These are phyloP conservation scores for Chalara sp. DNA, from an alignment of 2,329 filamentous ascomycete genomes.

Conservation along the genomic window DNA sequence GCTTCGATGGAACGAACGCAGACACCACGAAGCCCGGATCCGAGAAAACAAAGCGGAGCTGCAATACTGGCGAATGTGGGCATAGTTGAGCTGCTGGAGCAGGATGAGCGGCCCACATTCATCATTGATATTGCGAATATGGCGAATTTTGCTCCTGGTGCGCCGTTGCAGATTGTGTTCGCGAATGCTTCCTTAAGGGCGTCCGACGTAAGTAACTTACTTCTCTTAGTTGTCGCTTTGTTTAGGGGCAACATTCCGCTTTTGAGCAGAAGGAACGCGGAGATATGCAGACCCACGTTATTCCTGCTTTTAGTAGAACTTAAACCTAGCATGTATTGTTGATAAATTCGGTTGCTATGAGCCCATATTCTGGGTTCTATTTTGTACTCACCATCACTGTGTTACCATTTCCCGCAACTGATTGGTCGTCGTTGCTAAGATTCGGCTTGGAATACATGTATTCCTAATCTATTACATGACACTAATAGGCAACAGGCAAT, in stretches of 20 bases:
- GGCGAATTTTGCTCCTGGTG: slow-evolving; percentile 42
- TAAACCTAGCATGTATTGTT: too few relatives aligned
- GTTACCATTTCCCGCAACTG: too few relatives aligned
- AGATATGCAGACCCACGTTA: too few relatives aligned
- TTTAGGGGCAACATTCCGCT: background rate
- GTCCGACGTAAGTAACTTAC: background rate
- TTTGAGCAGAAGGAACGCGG: too few relatives aligned
- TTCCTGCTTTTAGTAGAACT: too few relatives aligned
- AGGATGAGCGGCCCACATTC: slow-evolving; percentile 71
- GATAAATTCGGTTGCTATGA: too few relatives aligned
- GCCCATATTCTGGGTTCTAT: too few relatives aligned
- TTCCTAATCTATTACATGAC: too few relatives aligned
- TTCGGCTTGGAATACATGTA: too few relatives aligned
- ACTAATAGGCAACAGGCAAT: slow-evolving; percentile 24
- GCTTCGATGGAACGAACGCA: slow-evolving; percentile 41
- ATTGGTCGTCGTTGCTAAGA: too few relatives aligned
- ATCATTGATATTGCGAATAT: slow-evolving; percentile 61
- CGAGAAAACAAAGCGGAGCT: slow-evolving; percentile 38
- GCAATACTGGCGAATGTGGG: slow-evolving; percentile 58
- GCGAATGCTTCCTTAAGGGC: slow-evolving; percentile 60
- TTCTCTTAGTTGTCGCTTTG: background rate
- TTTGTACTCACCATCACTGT: too few relatives aligned
- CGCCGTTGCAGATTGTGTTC: slow-evolving; percentile 56
- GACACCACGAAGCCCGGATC: slow-evolving; percentile 46
- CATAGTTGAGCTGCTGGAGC: slow-evolving; percentile 66